A percentile compares a stretch with the other conserved stretches of the same genome.
Conservation (phyloP, 2,329 filamentous ascomycete genomes). For the Camillea tinctor region DNA sequence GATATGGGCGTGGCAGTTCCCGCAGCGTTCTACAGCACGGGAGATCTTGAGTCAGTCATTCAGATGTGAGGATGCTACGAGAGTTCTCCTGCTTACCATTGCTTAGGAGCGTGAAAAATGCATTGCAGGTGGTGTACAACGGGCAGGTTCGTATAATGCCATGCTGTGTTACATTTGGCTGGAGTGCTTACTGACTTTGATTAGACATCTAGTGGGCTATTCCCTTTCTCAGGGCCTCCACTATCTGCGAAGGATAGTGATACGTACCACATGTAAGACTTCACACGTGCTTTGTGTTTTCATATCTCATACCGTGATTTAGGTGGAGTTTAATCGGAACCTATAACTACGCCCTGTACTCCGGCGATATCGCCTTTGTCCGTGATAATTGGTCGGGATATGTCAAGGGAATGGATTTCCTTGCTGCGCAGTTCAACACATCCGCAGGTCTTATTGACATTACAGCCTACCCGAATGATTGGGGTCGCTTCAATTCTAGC, state of each 20-base stretch:
- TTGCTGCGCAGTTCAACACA: conserved; percentile 20
- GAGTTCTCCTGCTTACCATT: conserved; percentile 11
- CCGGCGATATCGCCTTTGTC: conserved; percentile 50
- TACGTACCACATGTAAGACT: conserved; percentile 33
- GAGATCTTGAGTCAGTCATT: conserved; percentile 35
- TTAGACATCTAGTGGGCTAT: conserved; percentile 18
- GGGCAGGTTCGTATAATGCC: conserved; percentile 25
- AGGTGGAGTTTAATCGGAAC: conserved; percentile 53
- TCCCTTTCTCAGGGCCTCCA: conserved; percentile 29
- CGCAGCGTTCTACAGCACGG: conserved; percentile 50
- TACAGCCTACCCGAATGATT: conserved; percentile 21
- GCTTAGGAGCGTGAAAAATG: conserved; percentile 42
- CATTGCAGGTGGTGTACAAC: conserved; percentile 39
- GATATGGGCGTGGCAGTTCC: conserved; percentile 55
- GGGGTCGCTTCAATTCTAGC: conserved; percentile 27
- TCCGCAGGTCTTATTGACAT: conserved; percentile 25
- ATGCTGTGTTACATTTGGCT: not conserved
- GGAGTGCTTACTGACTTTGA: conserved; percentile 1
- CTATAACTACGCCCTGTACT: conserved; percentile 57
- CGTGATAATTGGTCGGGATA: conserved; percentile 47
- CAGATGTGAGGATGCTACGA: not conserved
- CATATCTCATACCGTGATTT: not conserved
- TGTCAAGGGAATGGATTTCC: conserved; percentile 40
- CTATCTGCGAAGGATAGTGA: conserved; percentile 24
- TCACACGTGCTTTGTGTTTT: not conserved